phyloP scores from a whole-genome alignment of 2,329 filamentous ascomycete genomes.

The Colletotrichum somersetense region DNA sequence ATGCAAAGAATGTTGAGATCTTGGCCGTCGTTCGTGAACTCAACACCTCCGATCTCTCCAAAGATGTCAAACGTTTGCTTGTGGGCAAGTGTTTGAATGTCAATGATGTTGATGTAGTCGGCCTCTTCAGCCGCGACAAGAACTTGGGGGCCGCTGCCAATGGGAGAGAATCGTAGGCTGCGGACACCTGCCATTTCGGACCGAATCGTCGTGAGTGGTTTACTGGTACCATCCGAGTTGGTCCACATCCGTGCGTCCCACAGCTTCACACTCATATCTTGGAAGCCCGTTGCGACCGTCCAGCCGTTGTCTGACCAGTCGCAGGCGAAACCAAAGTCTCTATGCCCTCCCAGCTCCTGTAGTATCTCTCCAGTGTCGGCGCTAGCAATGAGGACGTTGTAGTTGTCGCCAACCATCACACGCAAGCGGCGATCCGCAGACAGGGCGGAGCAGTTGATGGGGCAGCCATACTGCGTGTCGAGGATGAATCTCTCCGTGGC shows the following conservation, averaged over 20 bases:
- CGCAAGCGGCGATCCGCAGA: constrained; percentile 80
- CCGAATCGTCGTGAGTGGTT: constrained; percentile 66
- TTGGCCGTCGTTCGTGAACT: constrained; percentile 75
- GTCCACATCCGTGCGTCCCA: constrained; percentile 82
- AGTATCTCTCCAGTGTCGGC: constrained; percentile 73
- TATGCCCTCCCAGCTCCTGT: constrained; percentile 72
- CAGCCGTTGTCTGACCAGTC: constrained; percentile 85
- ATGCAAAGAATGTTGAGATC: constrained; percentile 77
- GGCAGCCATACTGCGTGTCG: constrained; percentile 65
- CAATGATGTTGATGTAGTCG: constrained; percentile 78
- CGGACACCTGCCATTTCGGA: constrained; percentile 78
- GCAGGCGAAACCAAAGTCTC: constrained; percentile 80
- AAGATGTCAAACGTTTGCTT: constrained; percentile 81
- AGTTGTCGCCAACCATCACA: constrained; percentile 78
- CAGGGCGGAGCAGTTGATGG: constrained; percentile 80
- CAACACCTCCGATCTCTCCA: constrained; percentile 78
- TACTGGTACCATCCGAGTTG: constrained; percentile 61
- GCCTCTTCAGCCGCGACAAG: constrained; percentile 82
- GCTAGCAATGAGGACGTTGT: constrained; percentile 75
- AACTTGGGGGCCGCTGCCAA: constrained; percentile 74
- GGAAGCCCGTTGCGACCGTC: constrained; percentile 81
- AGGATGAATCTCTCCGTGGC: constrained; percentile 69
- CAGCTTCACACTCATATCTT: constrained; percentile 79
- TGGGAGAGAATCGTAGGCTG: constrained; percentile 78
- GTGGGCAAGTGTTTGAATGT: constrained; percentile 72